A percentile compares a stretch with the other conserved stretches of the same genome.
These are phyloP conservation scores for Vitis hybrid DNA, from an alignment of 177 flowering plant genomes.

Conservation along the genomic window DNA sequence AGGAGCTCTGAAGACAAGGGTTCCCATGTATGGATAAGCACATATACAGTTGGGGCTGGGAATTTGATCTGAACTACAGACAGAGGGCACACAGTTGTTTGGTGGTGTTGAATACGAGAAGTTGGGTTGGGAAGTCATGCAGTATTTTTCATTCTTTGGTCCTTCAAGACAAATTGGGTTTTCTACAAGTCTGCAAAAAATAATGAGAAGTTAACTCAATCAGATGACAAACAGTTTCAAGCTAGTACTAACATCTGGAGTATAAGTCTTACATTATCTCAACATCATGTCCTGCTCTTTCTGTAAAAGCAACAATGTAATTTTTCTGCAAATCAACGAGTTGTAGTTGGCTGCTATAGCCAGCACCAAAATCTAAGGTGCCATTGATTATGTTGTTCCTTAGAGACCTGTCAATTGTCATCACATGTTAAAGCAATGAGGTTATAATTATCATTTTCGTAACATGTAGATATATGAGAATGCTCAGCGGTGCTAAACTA, in stretches of 20 bases:
- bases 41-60: conserved; percentile 56
- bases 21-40: conserved; percentile 57
- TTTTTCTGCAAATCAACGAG: conserved; percentile 48
- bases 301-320: conserved; percentile 19
- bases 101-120: conserved; percentile 33
- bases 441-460: neutral
- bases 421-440: conserved; percentile 2
- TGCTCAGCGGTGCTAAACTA: too few species aligned
- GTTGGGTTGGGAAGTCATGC: conserved; percentile 11
- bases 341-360: conserved; percentile 37
- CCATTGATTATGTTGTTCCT: conserved; percentile 42
- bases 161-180: conserved; percentile 41
- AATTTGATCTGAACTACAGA: conserved; percentile 28
- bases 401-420: conserved; percentile 38
- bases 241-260: neutral
- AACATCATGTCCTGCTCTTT: conserved; percentile 2
- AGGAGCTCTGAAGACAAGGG: conserved; percentile 41
- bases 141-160: conserved; percentile 23
- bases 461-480: too few species aligned
- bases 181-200: conserved; percentile 38
- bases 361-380: conserved; percentile 37
- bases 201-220: neutral
- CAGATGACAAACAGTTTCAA: neutral
- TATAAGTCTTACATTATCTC: conserved; percentile 19
- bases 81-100: conserved; percentile 22